Percentiles rank a stretch among this genome's conserved stretches.
These are phyloP conservation scores for Ophiostoma novo-ulmi DNA, from an alignment of 2,329 filamentous ascomycete species.

Conservation along the genomic window DNA sequence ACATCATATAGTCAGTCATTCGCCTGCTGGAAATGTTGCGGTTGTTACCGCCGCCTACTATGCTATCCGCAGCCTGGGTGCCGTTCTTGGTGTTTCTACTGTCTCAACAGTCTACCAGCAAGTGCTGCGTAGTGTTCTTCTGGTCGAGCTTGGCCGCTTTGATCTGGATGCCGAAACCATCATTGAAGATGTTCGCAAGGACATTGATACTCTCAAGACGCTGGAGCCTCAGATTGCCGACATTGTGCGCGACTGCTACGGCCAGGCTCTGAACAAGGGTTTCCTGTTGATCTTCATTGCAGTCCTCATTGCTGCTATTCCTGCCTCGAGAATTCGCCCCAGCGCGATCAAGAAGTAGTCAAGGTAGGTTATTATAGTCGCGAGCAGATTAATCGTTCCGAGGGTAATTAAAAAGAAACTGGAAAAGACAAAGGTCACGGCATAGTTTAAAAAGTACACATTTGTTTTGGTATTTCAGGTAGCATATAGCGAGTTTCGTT, in stretches of 20 bases:
- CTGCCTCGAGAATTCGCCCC: not conserved
- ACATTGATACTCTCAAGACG: not conserved
- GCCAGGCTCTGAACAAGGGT: constrained; percentile 7
- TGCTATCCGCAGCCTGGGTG: not conserved
- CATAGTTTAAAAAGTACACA: not conserved
- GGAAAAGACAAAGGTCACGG: not conserved
- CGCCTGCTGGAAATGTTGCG: not conserved
- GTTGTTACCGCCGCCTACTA: constrained; percentile 11
- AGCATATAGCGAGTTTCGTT: not conserved
- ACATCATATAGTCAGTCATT: not conserved
- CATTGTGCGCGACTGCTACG: constrained; percentile 14
- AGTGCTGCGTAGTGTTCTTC: not conserved
- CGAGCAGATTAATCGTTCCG: not conserved
- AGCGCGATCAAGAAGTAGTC: not conserved
- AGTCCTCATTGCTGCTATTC: not conserved
- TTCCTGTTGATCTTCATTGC: constrained; percentile 7
- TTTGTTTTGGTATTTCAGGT: not conserved
- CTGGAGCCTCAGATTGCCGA: constrained; percentile 6
- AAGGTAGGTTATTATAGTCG: not conserved
- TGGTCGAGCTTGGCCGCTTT: constrained; percentile 9
- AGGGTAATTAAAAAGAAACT: not conserved
- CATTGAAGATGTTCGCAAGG: constrained; percentile 3
- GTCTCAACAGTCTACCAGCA: constrained; percentile 7
- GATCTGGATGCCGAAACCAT: constrained; percentile 2
- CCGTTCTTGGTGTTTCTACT: not conserved